Conservation (phyloP, 768 basidiomycete species). For the Macrolepiota dolichaula region DNA sequence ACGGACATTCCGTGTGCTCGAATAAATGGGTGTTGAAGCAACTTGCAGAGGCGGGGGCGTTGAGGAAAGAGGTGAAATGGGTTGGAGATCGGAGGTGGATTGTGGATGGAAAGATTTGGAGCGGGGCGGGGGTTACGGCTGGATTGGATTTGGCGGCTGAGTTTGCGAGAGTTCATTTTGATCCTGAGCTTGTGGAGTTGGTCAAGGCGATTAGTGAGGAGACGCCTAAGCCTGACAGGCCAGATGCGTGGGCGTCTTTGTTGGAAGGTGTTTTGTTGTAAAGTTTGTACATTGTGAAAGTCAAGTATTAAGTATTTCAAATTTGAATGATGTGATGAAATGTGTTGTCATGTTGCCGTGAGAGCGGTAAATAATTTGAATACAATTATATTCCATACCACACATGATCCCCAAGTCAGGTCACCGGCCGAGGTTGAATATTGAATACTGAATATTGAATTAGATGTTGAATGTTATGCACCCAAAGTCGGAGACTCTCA, state of each 20-base stretch:
- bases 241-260: constrained; percentile 23
- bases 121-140: constrained; percentile 22
- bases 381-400: no score
- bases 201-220: constrained; percentile 20
- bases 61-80: constrained; percentile 25
- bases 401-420: no score
- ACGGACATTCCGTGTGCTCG: constrained; percentile 21
- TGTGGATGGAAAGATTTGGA: constrained; percentile 26
- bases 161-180: constrained; percentile 22
- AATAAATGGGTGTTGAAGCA: constrained; percentile 18
- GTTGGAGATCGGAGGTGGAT: constrained; percentile 24
- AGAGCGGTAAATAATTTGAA: no score
- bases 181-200: constrained; percentile 18
- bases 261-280: constrained; percentile 21
- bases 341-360: no score
- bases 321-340: no score
- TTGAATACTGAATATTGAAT: no score
- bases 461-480: no score
- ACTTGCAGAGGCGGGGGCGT: constrained; percentile 4
- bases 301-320: no score
- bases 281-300: background rate
- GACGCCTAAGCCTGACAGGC: constrained; percentile 21
- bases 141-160: constrained; percentile 26
- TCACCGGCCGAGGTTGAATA: no score
- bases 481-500: no score